Conservation (phyloP, 495 filamentous ascomycete species). For the Pseudevernia furfuracea region DNA sequence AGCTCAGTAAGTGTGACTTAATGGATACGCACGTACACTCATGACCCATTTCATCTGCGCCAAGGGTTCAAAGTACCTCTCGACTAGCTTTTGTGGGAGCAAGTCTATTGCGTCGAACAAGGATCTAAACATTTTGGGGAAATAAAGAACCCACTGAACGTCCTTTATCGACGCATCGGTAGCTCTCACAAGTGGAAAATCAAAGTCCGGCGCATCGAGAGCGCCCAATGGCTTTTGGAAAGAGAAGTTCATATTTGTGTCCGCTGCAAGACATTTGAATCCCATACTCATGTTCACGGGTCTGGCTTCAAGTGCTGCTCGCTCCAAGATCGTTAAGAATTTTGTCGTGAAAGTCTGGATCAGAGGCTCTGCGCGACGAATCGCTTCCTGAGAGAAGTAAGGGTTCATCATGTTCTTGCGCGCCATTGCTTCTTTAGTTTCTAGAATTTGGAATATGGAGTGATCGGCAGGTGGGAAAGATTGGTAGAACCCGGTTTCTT, state of each 20-base stretch:
- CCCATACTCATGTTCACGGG: constrained; percentile 6
- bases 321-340: background rate
- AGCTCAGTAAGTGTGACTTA: background rate
- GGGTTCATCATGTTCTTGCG: constrained; percentile 1
- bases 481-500: background rate
- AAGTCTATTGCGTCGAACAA: constrained; percentile 1
- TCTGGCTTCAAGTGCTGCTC: background rate
- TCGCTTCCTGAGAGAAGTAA: background rate
- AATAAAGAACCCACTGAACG: constrained; percentile 1
- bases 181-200: background rate
- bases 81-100: background rate
- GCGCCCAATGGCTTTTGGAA: constrained; percentile 13
- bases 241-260: constrained; percentile 5
- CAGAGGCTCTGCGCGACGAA: background rate
- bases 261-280: constrained; percentile 4
- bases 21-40: background rate
- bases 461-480: constrained; percentile 2
- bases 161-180: constrained; percentile 6
- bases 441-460: background rate
- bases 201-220: constrained; percentile 9
- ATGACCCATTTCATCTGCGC: background rate
- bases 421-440: background rate
- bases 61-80: background rate
- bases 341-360: background rate
- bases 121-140: background rate